Percentiles rank a stretch among this genome's conserved stretches.
These are phyloP conservation scores for Lactarius quietus DNA, from an alignment of 768 basidiomycete species.

Conservation along the genomic window DNA sequence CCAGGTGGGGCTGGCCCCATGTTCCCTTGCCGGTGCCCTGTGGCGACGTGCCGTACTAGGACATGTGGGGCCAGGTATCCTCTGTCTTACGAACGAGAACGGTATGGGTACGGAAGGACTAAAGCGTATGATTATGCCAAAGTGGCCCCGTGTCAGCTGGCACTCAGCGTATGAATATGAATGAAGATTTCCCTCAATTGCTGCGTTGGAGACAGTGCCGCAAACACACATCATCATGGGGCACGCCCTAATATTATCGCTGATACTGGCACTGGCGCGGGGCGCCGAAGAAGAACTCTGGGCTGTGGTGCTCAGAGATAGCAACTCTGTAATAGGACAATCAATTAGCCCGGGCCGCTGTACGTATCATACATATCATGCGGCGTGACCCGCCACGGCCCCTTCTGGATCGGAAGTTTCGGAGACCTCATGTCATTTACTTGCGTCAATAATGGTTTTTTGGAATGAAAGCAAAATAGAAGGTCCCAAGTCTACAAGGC, in stretches of 20 bases:
- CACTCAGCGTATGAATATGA: background rate
- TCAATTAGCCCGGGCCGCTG: too few species aligned
- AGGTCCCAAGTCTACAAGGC: too few species aligned
- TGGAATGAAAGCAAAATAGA: too few species aligned
- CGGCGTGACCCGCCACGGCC: too few species aligned
- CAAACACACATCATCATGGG: background rate
- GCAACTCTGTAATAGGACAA: too few species aligned
- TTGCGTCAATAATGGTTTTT: too few species aligned
- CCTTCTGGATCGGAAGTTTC: too few species aligned
- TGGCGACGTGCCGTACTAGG: background rate
- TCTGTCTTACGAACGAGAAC: background rate
- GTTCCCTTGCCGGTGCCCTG: background rate
- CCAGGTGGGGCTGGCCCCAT: background rate
- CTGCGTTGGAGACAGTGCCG: background rate
- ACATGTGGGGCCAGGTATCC: background rate
- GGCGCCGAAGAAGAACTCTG: background rate
- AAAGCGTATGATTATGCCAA: background rate
- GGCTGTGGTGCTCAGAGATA: too few species aligned
- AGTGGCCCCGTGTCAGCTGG: background rate
- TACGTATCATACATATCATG: too few species aligned
- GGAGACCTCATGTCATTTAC: too few species aligned
- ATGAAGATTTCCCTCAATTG: background rate
- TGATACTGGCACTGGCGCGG: background rate
- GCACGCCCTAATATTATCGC: background rate
- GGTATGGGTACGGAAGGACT: background rate